A percentile compares a stretch with the other conserved stretches of the same genome.
phyloP scores from a whole-genome alignment of 192 early-diverging fungal genomes.

The Coemansia sp. region DNA sequence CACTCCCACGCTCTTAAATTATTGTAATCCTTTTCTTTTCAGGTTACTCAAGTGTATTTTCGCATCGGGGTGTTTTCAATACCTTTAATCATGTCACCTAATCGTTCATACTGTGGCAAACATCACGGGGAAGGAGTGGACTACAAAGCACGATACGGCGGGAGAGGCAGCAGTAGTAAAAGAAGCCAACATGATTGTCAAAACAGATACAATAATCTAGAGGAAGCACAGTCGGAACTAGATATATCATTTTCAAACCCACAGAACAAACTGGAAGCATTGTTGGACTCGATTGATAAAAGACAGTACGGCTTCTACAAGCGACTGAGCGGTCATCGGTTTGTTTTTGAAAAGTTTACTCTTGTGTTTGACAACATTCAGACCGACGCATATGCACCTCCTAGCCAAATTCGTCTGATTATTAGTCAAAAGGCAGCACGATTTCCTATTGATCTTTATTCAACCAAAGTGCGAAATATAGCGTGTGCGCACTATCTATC shows the following conservation, averaged over 20 bases:
- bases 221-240: background rate
- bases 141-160: constrained; percentile 36
- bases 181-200: background rate
- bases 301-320: constrained; percentile 40
- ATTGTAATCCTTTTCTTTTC: background rate
- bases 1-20: background rate
- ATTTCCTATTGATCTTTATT: constrained; percentile 34
- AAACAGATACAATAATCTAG: background rate
- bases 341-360: constrained; percentile 22
- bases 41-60: background rate
- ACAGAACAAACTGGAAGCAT: constrained; percentile 12
- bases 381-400: constrained; percentile 58
- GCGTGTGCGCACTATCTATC: constrained; percentile 54
- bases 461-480: constrained; percentile 23
- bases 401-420: constrained; percentile 49
- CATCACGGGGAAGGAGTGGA: constrained; percentile 2
- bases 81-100: background rate
- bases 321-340: constrained; percentile 26
- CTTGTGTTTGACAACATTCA: constrained; percentile 46
- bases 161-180: background rate
- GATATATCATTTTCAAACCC: background rate
- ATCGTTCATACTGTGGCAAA: background rate
- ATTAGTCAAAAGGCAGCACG: constrained; percentile 32
- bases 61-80: background rate
- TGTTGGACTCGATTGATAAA: constrained; percentile 26